phyloP scores from a whole-genome alignment of 2,329 filamentous ascomycete species.

The Fusarium pseudonygamai region DNA sequence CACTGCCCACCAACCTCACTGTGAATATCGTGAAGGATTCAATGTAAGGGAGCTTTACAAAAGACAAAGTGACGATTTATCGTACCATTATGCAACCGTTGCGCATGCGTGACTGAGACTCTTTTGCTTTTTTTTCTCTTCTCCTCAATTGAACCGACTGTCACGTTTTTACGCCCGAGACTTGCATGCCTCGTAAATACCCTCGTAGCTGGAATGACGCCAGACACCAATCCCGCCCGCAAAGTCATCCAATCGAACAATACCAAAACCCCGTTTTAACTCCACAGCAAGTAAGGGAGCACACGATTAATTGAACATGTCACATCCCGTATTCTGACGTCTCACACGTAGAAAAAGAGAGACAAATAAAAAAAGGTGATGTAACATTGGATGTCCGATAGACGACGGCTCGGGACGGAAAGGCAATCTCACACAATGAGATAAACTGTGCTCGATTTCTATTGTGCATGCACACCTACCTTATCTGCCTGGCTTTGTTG shows the following conservation, averaged over 20 bases:
- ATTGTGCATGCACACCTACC: neutral
- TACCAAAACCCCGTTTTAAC: neutral
- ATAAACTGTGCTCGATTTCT: neutral
- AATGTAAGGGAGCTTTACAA: slow-evolving; percentile 13
- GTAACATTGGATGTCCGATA: neutral
- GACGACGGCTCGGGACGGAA: slow-evolving; percentile 7
- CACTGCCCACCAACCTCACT: no score
- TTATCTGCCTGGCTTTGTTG: neutral
- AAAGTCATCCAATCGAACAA: neutral
- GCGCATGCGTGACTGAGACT: neutral
- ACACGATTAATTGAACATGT: neutral
- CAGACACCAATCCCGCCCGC: neutral
- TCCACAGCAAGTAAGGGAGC: neutral
- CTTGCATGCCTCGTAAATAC: slow-evolving; percentile 14
- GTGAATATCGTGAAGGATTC: neutral
- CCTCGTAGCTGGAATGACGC: slow-evolving; percentile 19
- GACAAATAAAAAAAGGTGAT: neutral
- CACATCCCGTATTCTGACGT: slow-evolving; percentile 1
- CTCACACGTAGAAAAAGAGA: neutral
- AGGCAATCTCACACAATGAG: neutral
- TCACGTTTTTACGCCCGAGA: slow-evolving; percentile 23
- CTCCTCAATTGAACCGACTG: no score
- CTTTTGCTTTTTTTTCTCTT: neutral
- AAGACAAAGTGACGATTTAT: slow-evolving; percentile 2
- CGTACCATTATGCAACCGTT: slow-evolving; percentile 1